Evolutionary conservation across 192 early-diverging fungal species (phyloP).

Genomic region (Coemansia sp.): DNA sequence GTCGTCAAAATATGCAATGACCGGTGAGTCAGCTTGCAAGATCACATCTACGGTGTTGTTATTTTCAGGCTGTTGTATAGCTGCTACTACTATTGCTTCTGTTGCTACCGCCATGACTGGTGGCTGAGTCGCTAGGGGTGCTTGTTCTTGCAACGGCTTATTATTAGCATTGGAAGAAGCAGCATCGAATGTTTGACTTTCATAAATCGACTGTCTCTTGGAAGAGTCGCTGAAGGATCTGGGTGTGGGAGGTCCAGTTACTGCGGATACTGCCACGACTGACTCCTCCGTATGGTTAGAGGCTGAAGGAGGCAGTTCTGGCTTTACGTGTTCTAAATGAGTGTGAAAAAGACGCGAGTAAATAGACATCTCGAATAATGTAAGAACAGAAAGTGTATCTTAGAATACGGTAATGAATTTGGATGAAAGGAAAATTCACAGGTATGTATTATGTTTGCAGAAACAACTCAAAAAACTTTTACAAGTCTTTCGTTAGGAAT

Average conservation of each 20-base stretch:
- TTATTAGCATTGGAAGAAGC: not conserved
- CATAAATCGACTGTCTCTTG: not conserved
- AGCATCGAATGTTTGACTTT: not conserved
- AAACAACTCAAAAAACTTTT: not conserved
- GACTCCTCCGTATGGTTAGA: not conserved
- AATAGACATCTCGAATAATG: not conserved
- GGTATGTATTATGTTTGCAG: not conserved
- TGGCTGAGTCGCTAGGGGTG: not conserved
- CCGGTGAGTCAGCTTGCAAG: constrained; percentile 24
- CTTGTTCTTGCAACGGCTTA: not conserved
- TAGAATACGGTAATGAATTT: not conserved
- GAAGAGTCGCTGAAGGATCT: constrained; percentile 32
- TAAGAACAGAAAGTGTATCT: not conserved
- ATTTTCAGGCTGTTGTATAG: not conserved
- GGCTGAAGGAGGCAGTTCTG: not conserved
- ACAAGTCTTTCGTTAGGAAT: not conserved
- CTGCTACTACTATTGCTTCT: not conserved
- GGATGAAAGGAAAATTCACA: too few species aligned
- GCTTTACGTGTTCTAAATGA: not conserved
- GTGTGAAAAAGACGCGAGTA: not conserved
- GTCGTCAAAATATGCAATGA: constrained; percentile 24
- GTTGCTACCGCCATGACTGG: not conserved
- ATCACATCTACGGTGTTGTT: constrained; percentile 9
- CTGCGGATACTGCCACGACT: not conserved
- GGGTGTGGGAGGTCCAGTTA: constrained; percentile 33